These are phyloP conservation scores for Luffa acutangula DNA, from an alignment of 306 rosid genomes.

Conservation along the genomic window DNA sequence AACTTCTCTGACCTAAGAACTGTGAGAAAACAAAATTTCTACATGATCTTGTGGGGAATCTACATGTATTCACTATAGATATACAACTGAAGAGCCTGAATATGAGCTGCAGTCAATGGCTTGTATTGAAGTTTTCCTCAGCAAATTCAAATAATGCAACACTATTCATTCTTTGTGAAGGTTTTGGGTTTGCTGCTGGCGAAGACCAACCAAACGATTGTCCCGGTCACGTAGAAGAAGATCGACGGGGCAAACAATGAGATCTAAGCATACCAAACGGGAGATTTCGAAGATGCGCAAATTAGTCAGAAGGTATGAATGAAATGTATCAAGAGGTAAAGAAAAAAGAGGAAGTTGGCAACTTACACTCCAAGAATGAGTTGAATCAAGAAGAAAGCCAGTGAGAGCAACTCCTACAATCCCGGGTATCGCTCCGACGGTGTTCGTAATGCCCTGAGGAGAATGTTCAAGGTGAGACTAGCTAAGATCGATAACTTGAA, in stretches of 20 bases:
- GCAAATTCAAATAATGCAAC: slow-evolving; percentile 13
- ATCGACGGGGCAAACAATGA: slow-evolving; percentile 85
- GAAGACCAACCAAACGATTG: slow-evolving; percentile 64
- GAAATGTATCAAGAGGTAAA: neutral
- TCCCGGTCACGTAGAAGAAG: slow-evolving; percentile 93
- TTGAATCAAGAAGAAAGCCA: slow-evolving; percentile 80
- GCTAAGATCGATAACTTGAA: neutral
- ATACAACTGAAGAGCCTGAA: slow-evolving; percentile 7
- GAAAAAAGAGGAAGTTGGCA: neutral
- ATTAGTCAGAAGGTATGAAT: neutral
- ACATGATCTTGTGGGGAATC: slow-evolving; percentile 7
- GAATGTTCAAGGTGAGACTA: neutral
- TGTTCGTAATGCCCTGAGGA: slow-evolving; percentile 82
- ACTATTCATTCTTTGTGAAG: slow-evolving; percentile 49
- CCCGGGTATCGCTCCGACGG: slow-evolving; percentile 91
- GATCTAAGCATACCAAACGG: slow-evolving; percentile 34
- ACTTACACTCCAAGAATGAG: slow-evolving; percentile 99
- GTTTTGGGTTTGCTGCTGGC: slow-evolving; percentile 94
- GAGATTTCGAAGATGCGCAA: slow-evolving; percentile 3
- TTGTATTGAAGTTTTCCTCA: neutral
- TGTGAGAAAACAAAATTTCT: neutral
- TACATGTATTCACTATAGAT: slow-evolving; percentile 9
- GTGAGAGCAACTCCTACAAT: slow-evolving; percentile 91
- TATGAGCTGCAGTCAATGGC: neutral
- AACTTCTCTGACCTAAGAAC: neutral